Base-by-base conservation (phyloP, 768 basidiomycete species). In the Phylloporus sp. region DNA sequence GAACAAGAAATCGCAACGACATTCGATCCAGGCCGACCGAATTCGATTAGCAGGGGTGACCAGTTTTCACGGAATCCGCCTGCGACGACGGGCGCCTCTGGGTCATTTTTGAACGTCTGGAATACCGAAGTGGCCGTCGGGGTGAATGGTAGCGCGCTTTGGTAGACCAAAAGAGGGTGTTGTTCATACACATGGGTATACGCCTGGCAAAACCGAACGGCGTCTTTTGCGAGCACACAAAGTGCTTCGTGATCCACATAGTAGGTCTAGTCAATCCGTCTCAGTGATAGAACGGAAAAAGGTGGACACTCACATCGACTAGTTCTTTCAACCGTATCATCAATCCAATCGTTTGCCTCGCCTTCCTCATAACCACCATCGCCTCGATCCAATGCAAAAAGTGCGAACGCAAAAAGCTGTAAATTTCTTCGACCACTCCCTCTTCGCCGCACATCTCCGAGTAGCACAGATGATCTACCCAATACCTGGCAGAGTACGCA, bases 371-470 rank as follows among this genome's bases (percentile, higher is more conserved):
- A 34, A 59, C 20, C n/a, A 58, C 43, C 66, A 67, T 66, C 22
- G 46, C 54, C 37, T 67, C 67, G 34, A 69, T 57, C 66, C 66
- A 67, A 42, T 69, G 65, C 9, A 67, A 39, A 4, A 69, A 59
- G 31, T 67, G 61, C 21, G 32, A 38, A 8, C 33, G 37, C 41
- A 66, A 41, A 46, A 66, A 64, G 24, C 1, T 9, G 2, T 53
- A 6, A 2, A 68, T 44, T 11, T 54, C 60, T 2, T 52, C 50
- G 13, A 9, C 42, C 24, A 59, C n/a, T 6, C 8, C 38, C 18
- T 17, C 46, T 9, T 53, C 55, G 13, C 21, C 24, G 18, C 21
- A 13, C 15, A 5, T 26, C 18, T 26, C 48, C 5, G 52, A 52
- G 9, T 46, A 29, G 49, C 61, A 62, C n/a, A 66, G 21, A 38